Evolutionary conservation across 2,329 filamentous ascomycete genomes (phyloP).

Genomic region (Plectosphaerella plurivora): DNA sequence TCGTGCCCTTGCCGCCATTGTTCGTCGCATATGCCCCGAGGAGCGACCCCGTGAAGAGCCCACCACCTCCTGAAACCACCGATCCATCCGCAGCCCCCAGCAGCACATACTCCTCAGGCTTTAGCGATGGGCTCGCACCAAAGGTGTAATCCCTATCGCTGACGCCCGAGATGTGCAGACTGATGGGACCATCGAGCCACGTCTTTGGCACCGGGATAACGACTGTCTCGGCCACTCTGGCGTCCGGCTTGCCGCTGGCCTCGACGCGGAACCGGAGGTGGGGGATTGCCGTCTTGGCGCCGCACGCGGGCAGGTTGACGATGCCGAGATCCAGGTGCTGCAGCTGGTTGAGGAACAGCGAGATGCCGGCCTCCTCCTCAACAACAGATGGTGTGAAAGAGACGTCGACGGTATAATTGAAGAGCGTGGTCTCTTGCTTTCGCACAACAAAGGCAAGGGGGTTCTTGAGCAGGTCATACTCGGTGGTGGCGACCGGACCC

Average conservation of each 20-base stretch:
- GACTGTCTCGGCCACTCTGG: constrained; percentile 26
- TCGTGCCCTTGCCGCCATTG: constrained; percentile 39
- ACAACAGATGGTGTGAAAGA: constrained; percentile 29
- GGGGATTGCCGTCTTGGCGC: constrained; percentile 16
- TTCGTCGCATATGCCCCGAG: constrained; percentile 48
- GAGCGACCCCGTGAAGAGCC: constrained; percentile 33
- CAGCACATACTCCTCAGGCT: constrained; percentile 8
- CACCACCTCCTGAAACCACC: constrained; percentile 8
- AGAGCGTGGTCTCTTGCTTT: constrained; percentile 51
- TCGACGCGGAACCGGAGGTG: constrained; percentile 38
- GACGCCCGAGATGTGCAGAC: constrained; percentile 33
- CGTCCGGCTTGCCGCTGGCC: constrained; percentile 28
- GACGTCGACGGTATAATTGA: constrained; percentile 44
- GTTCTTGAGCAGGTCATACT: constrained; percentile 38
- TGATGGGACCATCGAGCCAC: constrained; percentile 30
- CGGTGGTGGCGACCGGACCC: not conserved
- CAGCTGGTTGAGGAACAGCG: constrained; percentile 47
- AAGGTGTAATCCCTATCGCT: constrained; percentile 41
- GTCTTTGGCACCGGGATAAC: constrained; percentile 29
- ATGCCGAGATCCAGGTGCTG: constrained; percentile 46
- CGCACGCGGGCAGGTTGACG: constrained; percentile 20
- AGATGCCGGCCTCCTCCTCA: constrained; percentile 48
- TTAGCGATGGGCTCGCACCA: constrained; percentile 25
- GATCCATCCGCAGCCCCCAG: constrained; percentile 27
- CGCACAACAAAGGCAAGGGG: constrained; percentile 42